phyloP scores from a whole-genome alignment of 805 yeast genomes.

The Cyberlindnera galapagoensis region DNA sequence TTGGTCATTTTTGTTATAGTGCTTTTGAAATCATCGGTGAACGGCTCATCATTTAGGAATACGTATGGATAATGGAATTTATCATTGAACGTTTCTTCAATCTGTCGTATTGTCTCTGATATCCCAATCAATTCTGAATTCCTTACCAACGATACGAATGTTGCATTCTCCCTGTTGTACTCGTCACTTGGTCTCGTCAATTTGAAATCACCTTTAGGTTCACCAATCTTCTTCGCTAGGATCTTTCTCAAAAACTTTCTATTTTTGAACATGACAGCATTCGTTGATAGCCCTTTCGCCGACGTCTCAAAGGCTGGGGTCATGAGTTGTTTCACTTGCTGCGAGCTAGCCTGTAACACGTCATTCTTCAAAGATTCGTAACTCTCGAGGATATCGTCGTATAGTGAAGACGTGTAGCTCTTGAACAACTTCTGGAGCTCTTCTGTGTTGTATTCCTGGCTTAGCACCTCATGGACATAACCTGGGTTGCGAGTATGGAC shows the following conservation, averaged over 20 bases:
- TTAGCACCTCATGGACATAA: slow-evolving; percentile 9
- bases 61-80: slow-evolving; percentile 79
- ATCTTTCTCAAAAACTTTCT: slow-evolving; percentile 5
- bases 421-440: slow-evolving; percentile 16
- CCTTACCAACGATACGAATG: slow-evolving; percentile 66
- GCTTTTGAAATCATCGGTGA: slow-evolving; percentile 49
- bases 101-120: slow-evolving; percentile 45
- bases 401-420: slow-evolving; percentile 17
- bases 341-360: slow-evolving; percentile 1
- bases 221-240: slow-evolving; percentile 16
- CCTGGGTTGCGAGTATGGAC: slow-evolving; percentile 7
- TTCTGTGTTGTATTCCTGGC: slow-evolving; percentile 8
- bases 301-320: slow-evolving; percentile 19
- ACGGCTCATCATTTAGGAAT: slow-evolving; percentile 66
- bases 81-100: slow-evolving; percentile 59
- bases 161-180: slow-evolving; percentile 55
- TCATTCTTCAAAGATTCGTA: slow-evolving; percentile 1
- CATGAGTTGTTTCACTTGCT: slow-evolving; percentile 11
- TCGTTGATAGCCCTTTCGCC: slow-evolving; percentile 5
- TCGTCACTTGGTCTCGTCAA: slow-evolving; percentile 9
- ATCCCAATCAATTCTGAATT: slow-evolving; percentile 51
- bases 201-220: slow-evolving; percentile 22
- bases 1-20: slow-evolving; percentile 33
- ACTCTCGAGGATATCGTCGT: slow-evolving; percentile 6
- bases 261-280: slow-evolving; percentile 14